A percentile compares a stretch with the other conserved stretches of the same genome.
Evolutionary conservation across 2,329 filamentous ascomycete species (phyloP).

Genomic region (Pestalotiopsis sp.): DNA sequence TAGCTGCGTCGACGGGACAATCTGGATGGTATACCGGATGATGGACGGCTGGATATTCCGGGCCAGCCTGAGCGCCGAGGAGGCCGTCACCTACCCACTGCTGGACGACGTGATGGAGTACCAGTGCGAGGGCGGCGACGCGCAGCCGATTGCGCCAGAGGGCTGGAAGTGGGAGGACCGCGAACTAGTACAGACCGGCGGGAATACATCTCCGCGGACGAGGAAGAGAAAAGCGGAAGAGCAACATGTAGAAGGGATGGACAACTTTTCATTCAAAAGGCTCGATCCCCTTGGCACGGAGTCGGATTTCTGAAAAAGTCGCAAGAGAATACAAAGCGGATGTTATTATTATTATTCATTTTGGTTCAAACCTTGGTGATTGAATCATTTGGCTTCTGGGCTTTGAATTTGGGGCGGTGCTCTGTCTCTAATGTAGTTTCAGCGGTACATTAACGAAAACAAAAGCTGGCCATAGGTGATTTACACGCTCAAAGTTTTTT

Average conservation of each 20-base stretch:
- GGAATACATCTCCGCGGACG: not conserved
- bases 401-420: not conserved
- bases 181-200: not conserved
- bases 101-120: constrained; percentile 5
- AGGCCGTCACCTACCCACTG: not conserved
- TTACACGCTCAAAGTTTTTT: no score
- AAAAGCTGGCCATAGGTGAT: no score
- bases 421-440: not conserved
- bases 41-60: constrained; percentile 2
- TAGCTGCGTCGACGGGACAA: not conserved
- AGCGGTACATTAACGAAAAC: not conserved
- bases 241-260: not conserved
- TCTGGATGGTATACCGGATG: constrained; percentile 2
- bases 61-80: not conserved
- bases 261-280: not conserved
- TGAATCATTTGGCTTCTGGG: not conserved
- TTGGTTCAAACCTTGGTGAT: not conserved
- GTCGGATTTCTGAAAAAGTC: not conserved
- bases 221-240: not conserved
- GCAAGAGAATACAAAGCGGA: not conserved
- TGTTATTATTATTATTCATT: not conserved
- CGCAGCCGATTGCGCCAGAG: not conserved
- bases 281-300: not conserved
- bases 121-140: not conserved
- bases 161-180: not conserved